Conservation (phyloP, 2,329 filamentous ascomycete species). For the Arthroderma sp. region DNA sequence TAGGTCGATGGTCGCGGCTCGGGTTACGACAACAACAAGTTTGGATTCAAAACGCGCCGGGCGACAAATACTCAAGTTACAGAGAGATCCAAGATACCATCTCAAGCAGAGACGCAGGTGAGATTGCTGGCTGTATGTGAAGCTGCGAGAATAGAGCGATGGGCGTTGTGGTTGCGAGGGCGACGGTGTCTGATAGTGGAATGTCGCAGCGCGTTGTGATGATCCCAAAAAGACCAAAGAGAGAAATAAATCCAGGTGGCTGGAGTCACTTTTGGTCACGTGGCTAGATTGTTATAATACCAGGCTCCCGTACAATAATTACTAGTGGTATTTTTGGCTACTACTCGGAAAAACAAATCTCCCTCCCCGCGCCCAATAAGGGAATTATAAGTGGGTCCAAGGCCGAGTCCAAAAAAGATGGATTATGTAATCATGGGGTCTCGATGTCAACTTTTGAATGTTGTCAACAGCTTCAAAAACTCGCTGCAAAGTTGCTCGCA, state of each 20-base stretch:
- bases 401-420: neutral
- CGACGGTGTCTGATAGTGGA: too few relatives aligned
- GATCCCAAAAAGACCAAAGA: neutral
- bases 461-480: neutral
- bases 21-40: neutral
- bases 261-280: neutral
- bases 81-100: neutral
- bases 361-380: neutral
- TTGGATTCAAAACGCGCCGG: neutral
- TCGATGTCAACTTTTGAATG: neutral
- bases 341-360: too few relatives aligned
- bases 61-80: neutral
- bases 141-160: neutral
- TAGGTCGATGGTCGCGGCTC: neutral
- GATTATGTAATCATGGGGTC: neutral
- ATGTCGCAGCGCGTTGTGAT: slow-evolving; percentile 2
- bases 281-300: neutral
- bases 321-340: neutral
- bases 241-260: neutral
- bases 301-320: neutral
- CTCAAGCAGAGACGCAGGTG: neutral
- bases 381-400: neutral
- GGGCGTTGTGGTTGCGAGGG: neutral
- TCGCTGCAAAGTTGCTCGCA: too few relatives aligned
- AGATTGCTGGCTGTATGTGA: neutral